Percentiles rank a stretch among this genome's conserved stretches.
phyloP scores from a whole-genome alignment of 495 filamentous ascomycete species.

The Sporormia fimetaria region DNA sequence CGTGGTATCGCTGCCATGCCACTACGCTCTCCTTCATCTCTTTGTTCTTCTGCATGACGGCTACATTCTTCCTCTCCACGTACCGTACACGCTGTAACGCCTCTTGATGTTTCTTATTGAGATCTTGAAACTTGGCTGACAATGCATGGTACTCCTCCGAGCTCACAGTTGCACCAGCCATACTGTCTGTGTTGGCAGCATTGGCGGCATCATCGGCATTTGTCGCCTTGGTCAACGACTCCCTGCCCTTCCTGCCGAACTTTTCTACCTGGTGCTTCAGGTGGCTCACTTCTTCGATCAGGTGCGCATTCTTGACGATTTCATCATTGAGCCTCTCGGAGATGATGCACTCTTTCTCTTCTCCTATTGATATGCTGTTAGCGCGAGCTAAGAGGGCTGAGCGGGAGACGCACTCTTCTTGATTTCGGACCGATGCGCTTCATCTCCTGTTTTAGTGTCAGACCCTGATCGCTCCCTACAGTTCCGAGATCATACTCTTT shows the following conservation, averaged over 20 bases:
- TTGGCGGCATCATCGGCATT: not conserved
- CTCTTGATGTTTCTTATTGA: constrained; percentile 14
- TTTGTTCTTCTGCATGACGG: constrained; percentile 21
- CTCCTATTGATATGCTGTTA: constrained; percentile 13
- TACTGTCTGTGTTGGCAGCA: not conserved
- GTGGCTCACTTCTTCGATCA: constrained; percentile 13
- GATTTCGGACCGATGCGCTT: too few relatives aligned
- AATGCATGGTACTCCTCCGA: constrained; percentile 15
- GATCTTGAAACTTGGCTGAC: constrained; percentile 22
- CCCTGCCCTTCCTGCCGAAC: not conserved
- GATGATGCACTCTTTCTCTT: constrained; percentile 16
- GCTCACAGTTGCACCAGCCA: constrained; percentile 4
- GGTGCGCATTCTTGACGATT: constrained; percentile 12
- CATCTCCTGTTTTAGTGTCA: constrained; percentile 15
- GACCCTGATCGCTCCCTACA: not conserved
- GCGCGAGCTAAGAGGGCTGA: not conserved
- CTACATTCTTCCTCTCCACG: constrained; percentile 12
- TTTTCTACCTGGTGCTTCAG: constrained; percentile 11
- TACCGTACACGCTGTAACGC: constrained; percentile 8
- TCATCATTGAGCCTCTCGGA: constrained; percentile 7
- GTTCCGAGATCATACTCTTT: constrained; percentile 6
- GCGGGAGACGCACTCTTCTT: too few relatives aligned
- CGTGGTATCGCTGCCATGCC: constrained; percentile 21
- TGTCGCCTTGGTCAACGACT: not conserved
- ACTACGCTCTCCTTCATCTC: constrained; percentile 23